Conservation (phyloP, 192 early-diverging fungal species). For the Entophlyctis luteolus region DNA sequence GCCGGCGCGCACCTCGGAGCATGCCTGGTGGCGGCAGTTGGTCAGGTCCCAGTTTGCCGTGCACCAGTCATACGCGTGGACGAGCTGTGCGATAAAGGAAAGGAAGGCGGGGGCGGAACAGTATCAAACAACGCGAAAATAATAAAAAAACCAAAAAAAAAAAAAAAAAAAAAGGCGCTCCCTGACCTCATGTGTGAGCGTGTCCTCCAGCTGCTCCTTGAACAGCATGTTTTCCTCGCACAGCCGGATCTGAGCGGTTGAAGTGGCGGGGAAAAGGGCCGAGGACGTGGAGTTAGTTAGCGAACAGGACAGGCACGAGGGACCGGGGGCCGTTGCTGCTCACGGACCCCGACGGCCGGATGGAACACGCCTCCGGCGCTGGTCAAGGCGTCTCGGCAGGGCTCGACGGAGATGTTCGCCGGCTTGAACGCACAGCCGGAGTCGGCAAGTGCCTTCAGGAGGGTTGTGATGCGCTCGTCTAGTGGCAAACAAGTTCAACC, state of each 20-base stretch:
- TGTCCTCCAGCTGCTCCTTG: constrained; percentile 2
- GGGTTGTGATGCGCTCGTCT: constrained; percentile 6
- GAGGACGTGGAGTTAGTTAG: not conserved
- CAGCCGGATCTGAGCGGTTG: not conserved
- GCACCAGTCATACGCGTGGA: constrained; percentile 21
- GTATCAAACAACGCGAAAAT: not conserved
- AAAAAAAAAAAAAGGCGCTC: not conserved
- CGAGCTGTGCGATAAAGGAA: too few relatives aligned
- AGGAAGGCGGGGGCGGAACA: not conserved
- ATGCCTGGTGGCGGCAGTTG: constrained; percentile 8
- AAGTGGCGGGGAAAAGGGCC: not conserved
- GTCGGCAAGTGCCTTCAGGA: not conserved
- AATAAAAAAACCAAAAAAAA: not conserved
- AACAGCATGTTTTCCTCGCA: not conserved
- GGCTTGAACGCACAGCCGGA: constrained; percentile 7
- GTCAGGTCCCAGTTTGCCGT: constrained; percentile 16
- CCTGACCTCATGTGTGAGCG: constrained; percentile 17
- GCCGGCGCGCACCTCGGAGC: constrained; percentile 15
- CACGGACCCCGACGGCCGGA: constrained; percentile 15
- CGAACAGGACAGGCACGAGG: not conserved
- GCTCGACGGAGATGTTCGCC: not conserved
- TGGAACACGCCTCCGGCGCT: constrained; percentile 14
- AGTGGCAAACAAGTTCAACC: too few relatives aligned
- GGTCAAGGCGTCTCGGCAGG: not conserved
- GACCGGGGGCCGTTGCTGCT: not conserved